Evolutionary conservation across 225 moss, liverwort and hornwort species (phyloP).

Genomic region (Neckera pumila): DNA sequence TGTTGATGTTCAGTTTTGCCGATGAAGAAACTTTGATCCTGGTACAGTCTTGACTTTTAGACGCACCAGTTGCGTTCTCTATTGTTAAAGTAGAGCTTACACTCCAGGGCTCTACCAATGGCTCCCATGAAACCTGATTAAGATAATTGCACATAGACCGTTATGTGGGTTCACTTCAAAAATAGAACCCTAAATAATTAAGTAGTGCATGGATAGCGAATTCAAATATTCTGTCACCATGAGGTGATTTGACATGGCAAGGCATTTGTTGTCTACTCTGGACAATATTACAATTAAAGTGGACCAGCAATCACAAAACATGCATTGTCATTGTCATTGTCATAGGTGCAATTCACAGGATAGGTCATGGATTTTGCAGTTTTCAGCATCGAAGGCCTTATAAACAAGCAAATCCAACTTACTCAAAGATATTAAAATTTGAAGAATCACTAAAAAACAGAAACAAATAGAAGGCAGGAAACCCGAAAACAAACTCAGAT

Average conservation of each 20-base stretch:
- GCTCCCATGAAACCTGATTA: slow-evolving; percentile 88
- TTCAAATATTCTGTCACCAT: neutral
- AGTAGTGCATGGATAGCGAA: neutral
- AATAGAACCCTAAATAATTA: too few species aligned
- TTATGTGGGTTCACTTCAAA: neutral
- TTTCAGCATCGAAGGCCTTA: neutral
- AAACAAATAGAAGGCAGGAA: neutral
- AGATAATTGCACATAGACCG: neutral
- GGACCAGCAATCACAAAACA: neutral
- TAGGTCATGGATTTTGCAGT: neutral
- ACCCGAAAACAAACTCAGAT: neutral
- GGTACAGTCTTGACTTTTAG: slow-evolving; percentile 36
- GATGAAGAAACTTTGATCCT: slow-evolving; percentile 59
- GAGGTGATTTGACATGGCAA: neutral
- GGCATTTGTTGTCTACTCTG: neutral
- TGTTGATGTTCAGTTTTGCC: slow-evolving; percentile 63
- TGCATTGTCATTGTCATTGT: neutral
- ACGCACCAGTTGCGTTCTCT: slow-evolving; percentile 31
- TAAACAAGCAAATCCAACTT: neutral
- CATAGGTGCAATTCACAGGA: neutral
- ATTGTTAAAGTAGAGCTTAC: slow-evolving; percentile 30
- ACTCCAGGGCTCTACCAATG: slow-evolving; percentile 85
- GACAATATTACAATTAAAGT: neutral
- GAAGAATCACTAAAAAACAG: neutral
- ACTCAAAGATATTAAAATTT: neutral